Evolutionary conservation across 116 monocot species (phyloP).

Genomic region (Cymodocea nodosa): DNA sequence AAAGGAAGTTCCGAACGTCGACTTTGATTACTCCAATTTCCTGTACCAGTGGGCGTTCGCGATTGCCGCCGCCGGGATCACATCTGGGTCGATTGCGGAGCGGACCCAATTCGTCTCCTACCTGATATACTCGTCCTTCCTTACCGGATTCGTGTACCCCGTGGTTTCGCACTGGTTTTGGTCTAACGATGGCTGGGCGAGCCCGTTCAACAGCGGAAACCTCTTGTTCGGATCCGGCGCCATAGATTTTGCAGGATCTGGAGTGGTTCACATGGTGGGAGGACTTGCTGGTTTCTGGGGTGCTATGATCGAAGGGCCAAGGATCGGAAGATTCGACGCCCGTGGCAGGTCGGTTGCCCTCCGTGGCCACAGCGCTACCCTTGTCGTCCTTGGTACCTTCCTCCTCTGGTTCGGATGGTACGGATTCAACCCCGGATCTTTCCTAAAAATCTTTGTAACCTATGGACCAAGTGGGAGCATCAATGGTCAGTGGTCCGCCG

Average conservation of each 20-base stretch:
- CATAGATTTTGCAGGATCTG: constrained; percentile 70
- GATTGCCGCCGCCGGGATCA: constrained; percentile 58
- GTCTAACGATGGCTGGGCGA: constrained; percentile 65
- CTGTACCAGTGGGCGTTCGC: constrained; percentile 64
- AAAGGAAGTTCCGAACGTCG: constrained; percentile 15
- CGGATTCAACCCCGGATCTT: constrained; percentile 57
- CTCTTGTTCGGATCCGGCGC: constrained; percentile 43
- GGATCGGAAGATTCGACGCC: no score
- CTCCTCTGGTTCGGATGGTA: constrained; percentile 49
- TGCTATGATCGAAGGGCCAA: no score
- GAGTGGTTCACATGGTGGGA: constrained; percentile 63
- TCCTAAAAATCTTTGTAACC: constrained; percentile 20
- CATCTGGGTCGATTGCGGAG: constrained; percentile 39
- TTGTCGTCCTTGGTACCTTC: constrained; percentile 43
- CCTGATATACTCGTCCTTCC: constrained; percentile 61
- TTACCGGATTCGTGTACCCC: constrained; percentile 69
- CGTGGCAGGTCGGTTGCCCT: neutral
- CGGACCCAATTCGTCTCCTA: constrained; percentile 66
- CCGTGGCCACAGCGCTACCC: constrained; percentile 44
- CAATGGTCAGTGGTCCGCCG: constrained; percentile 44
- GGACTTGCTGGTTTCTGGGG: no score
- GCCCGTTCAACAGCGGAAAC: constrained; percentile 3
- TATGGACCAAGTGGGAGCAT: constrained; percentile 17
- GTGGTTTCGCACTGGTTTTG: constrained; percentile 82
- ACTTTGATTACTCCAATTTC: constrained; percentile 58